Evolutionary conservation across 225 moss, liverwort and hornwort genomes (phyloP).

Genomic region (Climacium dendroides): DNA sequence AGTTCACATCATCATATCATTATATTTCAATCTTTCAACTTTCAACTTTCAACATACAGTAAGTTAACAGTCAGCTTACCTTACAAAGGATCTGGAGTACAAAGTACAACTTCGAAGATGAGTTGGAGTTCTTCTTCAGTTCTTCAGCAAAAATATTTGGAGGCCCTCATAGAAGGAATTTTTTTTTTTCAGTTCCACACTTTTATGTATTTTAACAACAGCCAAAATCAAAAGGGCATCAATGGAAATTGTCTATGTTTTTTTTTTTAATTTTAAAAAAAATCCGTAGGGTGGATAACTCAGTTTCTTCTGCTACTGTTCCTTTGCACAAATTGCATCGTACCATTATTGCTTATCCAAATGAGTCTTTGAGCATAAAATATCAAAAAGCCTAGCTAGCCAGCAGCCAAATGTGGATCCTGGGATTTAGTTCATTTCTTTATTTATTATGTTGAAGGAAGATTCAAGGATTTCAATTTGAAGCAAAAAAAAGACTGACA

Average conservation of each 20-base stretch:
- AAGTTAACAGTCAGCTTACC: too few species aligned
- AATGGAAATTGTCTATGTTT: too few species aligned
- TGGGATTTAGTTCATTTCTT: background rate
- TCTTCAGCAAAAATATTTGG: background rate
- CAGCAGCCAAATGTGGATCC: background rate
- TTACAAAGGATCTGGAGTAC: background rate
- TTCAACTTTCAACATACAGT: background rate
- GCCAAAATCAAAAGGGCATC: background rate
- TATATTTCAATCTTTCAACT: background rate
- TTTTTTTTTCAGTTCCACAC: background rate
- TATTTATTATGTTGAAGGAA: background rate
- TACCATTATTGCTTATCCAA: background rate
- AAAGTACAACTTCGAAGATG: background rate
- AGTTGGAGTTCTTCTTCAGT: background rate
- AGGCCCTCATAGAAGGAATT: background rate
- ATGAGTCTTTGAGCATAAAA: background rate
- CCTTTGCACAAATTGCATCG: background rate
- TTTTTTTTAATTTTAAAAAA: too few species aligned
- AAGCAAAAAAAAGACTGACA: background rate
- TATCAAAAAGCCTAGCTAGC: background rate
- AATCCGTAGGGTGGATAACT: too few species aligned
- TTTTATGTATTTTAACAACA: background rate
- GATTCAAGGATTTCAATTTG: background rate
- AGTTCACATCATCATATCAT: background rate
- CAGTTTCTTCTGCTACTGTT: background rate